Percentiles rank a stretch among this genome's conserved stretches.
phyloP scores from a whole-genome alignment of 2,329 filamentous ascomycete species.

The Colletotrichum viniferum region DNA sequence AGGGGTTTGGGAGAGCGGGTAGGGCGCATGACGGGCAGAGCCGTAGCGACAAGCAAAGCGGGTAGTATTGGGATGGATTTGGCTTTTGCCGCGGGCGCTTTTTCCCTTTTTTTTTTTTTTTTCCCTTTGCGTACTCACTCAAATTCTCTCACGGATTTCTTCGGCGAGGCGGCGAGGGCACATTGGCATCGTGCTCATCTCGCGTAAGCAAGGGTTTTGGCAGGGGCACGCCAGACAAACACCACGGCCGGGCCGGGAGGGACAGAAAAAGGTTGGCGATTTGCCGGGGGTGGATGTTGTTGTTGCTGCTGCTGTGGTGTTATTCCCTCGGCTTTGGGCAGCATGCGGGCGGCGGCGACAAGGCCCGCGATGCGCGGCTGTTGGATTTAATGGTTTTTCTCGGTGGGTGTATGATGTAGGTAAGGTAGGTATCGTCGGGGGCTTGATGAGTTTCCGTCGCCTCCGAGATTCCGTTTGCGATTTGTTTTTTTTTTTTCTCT shows the following conservation, averaged over 20 bases:
- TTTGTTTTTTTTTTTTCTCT: not conserved
- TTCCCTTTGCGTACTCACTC: not conserved
- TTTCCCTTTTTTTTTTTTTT: not conserved
- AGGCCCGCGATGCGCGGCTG: conserved; percentile 1
- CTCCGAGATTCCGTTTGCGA: not conserved
- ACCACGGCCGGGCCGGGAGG: not conserved
- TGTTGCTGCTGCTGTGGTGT: not conserved
- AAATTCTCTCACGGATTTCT: not conserved
- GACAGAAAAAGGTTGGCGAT: not conserved
- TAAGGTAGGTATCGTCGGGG: not conserved
- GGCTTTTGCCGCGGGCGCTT: not conserved
- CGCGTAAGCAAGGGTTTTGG: not conserved
- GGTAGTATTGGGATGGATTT: not conserved
- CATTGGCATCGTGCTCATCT: not conserved
- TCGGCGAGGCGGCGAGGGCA: not conserved
- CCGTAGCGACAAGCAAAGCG: not conserved
- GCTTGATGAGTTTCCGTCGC: not conserved
- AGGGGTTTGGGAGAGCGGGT: not conserved
- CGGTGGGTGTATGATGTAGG: not conserved
- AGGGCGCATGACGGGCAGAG: not conserved
- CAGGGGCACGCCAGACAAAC: conserved; percentile 6
- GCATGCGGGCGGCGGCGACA: not conserved
- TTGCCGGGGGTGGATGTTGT: not conserved
- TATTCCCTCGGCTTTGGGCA: not conserved
- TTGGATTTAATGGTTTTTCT: not conserved